phyloP scores from a whole-genome alignment of 2,329 filamentous ascomycete species.

The Ophiostoma angusticollis region DNA sequence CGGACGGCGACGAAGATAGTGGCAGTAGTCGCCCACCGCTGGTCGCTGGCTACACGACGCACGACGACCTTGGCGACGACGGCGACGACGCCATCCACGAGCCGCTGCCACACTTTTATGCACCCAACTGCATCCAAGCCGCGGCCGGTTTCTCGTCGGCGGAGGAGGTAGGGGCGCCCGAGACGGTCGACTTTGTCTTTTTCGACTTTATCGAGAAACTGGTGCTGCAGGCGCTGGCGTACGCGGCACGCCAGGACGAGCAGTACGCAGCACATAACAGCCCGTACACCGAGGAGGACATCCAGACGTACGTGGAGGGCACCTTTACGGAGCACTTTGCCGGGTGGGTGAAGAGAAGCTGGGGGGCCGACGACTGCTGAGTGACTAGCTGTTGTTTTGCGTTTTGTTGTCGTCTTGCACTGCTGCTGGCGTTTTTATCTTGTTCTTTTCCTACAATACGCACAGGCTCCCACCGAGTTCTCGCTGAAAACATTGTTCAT shows the following conservation, averaged over 20 bases:
- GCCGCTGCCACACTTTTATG: constrained; percentile 57
- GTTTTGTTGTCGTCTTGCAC: neutral
- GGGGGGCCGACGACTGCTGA: constrained; percentile 37
- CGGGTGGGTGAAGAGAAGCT: constrained; percentile 47
- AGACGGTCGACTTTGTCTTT: constrained; percentile 77
- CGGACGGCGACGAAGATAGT: constrained; percentile 19
- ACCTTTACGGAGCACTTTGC: constrained; percentile 43
- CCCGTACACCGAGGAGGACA: constrained; percentile 33
- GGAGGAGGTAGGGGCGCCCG: constrained; percentile 33
- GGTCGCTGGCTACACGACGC: constrained; percentile 69
- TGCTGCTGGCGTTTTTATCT: too few species aligned
- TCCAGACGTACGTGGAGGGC: constrained; percentile 38
- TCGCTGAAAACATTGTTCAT: too few species aligned
- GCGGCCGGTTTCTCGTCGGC: constrained; percentile 45
- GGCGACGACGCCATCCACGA: constrained; percentile 85
- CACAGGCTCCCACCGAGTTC: too few species aligned
- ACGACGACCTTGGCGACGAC: constrained; percentile 67
- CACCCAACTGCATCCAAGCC: constrained; percentile 75
- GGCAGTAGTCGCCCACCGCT: constrained; percentile 28
- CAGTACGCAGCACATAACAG: constrained; percentile 18
- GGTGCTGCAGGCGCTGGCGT: constrained; percentile 56
- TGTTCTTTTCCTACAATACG: too few species aligned
- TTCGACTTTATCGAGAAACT: constrained; percentile 82
- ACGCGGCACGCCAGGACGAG: constrained; percentile 34
- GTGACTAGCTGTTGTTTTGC: neutral